Evolutionary conservation across 441 rosid species (phyloP), one percentile per base, ranked within the genome.

Genomic region (Jatropha multifida): DNA sequence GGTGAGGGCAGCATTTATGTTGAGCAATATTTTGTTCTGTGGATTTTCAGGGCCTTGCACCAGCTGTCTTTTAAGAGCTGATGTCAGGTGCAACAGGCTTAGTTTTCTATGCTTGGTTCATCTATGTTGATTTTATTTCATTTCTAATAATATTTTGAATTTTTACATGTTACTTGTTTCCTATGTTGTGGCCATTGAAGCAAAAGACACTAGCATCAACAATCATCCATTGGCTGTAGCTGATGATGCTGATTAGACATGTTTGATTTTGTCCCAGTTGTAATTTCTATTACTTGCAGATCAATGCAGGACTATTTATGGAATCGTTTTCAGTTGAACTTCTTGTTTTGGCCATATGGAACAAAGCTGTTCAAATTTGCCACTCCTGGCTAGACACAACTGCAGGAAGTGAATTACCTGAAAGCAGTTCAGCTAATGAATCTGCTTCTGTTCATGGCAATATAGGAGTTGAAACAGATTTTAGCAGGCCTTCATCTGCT

Each of bases 281-380:
- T 75, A 71, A 49, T 66, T 71, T 20, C 78, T 63, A 32, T 78
- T 79, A 59, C 75, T 66, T 77, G 75, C 94, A 93, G 97, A 85
- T 76, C 40, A 74, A 84, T 78, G 87, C 90, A 85, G 94, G 86
- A 74, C 81, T 80, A 5, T 73, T 78, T 73, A 81, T 82, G 73
- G 94, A 93, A 78, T 89, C 93, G 76, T 87, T 93, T 83, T 88
- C 93, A 42, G 83, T 93, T 75, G 88, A 89, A n/a, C 90, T 91
- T 37, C 78, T 90, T 56, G 86, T 89, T 77, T 85, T 90, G 81
- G 96, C 98, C 75, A 71, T 84, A 59, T 93, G 96, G 94, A 91
- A 78, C 82, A 86, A 88, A 82, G 89, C 89, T 73, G 77, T 83
- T 77, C 71, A 84, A 77, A 86, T 91, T 73, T 89, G 90, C 66